Evolutionary conservation across 805 yeast species (phyloP).

Genomic region (Blastobotrys parvus): DNA sequence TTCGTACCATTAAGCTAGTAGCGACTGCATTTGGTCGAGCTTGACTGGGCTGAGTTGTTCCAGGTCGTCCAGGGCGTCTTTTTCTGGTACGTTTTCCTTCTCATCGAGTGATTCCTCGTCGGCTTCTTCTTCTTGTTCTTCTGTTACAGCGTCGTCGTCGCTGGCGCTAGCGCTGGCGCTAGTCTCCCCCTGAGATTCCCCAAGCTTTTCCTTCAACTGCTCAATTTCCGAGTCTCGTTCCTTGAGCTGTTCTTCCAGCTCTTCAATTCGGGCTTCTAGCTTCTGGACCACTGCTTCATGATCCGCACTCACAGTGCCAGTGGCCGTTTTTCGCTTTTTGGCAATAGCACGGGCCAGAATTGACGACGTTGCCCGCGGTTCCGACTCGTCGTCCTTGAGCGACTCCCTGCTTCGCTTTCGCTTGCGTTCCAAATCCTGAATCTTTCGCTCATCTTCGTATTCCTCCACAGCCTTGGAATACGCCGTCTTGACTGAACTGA

Average conservation of each 20-base stretch:
- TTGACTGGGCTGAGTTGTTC: slow-evolving; percentile 4
- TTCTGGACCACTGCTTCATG: not conserved
- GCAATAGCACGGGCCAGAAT: not conserved
- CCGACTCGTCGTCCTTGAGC: slow-evolving; percentile 5
- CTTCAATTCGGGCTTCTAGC: slow-evolving; percentile 3
- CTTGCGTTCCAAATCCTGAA: slow-evolving; percentile 5
- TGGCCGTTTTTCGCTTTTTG: slow-evolving; percentile 4
- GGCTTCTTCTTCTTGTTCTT: slow-evolving; percentile 2
- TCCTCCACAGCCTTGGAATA: slow-evolving; percentile 15
- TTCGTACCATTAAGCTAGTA: too few species aligned
- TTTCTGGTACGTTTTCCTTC: slow-evolving; percentile 1
- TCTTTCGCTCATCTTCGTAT: slow-evolving; percentile 10
- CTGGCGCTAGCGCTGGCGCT: too few species aligned
- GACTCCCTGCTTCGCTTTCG: slow-evolving; percentile 5
- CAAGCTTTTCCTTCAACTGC: not conserved
- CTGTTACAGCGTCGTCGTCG: not conserved
- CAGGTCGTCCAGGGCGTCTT: slow-evolving; percentile 2
- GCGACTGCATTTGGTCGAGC: slow-evolving; percentile 5
- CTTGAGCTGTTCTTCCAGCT: slow-evolving; percentile 5
- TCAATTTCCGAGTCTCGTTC: slow-evolving; percentile 3
- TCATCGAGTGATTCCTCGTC: slow-evolving; percentile 8
- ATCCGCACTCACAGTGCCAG: slow-evolving; percentile 4
- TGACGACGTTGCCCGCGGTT: not conserved
- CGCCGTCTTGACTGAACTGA: slow-evolving; percentile 9
- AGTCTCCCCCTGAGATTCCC: not conserved